A percentile compares a stretch with the other conserved stretches of the same genome.
Conservation (phyloP, 2,329 filamentous ascomycete genomes). For the Balansia obtecta region DNA sequence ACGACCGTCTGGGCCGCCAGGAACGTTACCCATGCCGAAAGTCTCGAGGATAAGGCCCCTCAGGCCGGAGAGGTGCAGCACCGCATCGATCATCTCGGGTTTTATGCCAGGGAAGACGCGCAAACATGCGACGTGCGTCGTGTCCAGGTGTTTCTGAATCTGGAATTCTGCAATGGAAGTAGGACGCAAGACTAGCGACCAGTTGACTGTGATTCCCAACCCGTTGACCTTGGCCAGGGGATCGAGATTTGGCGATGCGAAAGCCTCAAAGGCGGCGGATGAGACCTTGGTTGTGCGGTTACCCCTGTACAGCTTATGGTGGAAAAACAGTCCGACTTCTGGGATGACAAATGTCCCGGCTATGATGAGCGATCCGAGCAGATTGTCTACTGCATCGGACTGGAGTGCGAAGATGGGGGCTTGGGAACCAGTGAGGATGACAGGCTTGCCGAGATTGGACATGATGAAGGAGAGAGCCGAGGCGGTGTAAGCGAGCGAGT, state of each 20-base stretch:
- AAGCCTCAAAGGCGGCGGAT: slow-evolving; percentile 75
- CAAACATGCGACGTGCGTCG: slow-evolving; percentile 78
- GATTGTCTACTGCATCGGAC: slow-evolving; percentile 82
- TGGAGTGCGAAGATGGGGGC: slow-evolving; percentile 84
- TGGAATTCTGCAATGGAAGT: slow-evolving; percentile 62
- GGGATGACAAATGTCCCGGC: slow-evolving; percentile 88
- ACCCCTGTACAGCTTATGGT: slow-evolving; percentile 78
- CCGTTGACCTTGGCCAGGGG: slow-evolving; percentile 74
- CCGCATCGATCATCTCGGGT: slow-evolving; percentile 83
- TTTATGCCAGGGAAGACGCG: slow-evolving; percentile 88
- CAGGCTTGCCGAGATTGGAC: slow-evolving; percentile 78
- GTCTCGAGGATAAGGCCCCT: slow-evolving; percentile 80
- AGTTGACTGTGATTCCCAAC: slow-evolving; percentile 68
- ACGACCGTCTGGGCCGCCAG: slow-evolving; percentile 65
- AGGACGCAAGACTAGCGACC: slow-evolving; percentile 64
- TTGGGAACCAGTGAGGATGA: slow-evolving; percentile 73
- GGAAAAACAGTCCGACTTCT: slow-evolving; percentile 89
- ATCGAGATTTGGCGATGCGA: slow-evolving; percentile 75
- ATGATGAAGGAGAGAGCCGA: slow-evolving; percentile 92
- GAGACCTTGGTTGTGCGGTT: slow-evolving; percentile 84
- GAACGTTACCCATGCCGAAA: slow-evolving; percentile 86
- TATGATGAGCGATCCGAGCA: slow-evolving; percentile 77
- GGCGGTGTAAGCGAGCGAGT: slow-evolving; percentile 79
- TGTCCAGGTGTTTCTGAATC: slow-evolving; percentile 65
- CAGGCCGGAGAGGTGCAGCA: slow-evolving; percentile 63